phyloP scores from a whole-genome alignment of 371 early-diverging fungal species.

The Apophysomyces elegans region DNA sequence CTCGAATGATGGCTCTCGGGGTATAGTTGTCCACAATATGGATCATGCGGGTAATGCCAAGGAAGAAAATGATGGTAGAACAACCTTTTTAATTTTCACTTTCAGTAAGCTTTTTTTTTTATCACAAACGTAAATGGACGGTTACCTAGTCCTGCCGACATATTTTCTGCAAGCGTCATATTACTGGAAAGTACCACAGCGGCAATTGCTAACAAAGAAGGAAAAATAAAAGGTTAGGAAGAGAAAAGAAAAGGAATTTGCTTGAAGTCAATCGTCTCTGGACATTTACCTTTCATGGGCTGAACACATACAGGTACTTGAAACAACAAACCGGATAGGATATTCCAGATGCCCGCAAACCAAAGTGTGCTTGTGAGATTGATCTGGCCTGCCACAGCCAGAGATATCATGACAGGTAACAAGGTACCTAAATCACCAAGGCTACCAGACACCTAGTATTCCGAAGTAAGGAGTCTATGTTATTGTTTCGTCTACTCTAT shows the following conservation, averaged over 20 bases:
- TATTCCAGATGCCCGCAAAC: slow-evolving; percentile 91
- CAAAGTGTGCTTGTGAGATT: slow-evolving; percentile 81
- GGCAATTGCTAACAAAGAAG: slow-evolving; percentile 67
- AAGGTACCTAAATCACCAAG: slow-evolving; percentile 89
- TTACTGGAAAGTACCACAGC: slow-evolving; percentile 78
- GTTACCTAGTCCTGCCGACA: slow-evolving; percentile 71
- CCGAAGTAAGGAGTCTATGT: background rate
- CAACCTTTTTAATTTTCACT: slow-evolving; percentile 3
- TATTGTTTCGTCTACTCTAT: background rate
- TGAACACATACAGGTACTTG: slow-evolving; percentile 88
- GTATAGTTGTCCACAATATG: slow-evolving; percentile 71
- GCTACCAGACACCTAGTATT: slow-evolving; percentile 67
- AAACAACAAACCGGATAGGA: slow-evolving; percentile 75
- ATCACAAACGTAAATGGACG: background rate
- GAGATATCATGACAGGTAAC: slow-evolving; percentile 85
- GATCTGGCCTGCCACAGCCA: slow-evolving; percentile 75
- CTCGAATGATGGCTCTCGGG: slow-evolving; percentile 81
- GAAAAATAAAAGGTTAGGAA: too few species aligned
- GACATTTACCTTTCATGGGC: slow-evolving; percentile 77
- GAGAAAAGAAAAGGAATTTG: slow-evolving; percentile 6
- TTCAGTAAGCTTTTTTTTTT: background rate
- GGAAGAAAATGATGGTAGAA: slow-evolving; percentile 64
- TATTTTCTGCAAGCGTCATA: slow-evolving; percentile 72
- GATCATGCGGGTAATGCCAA: slow-evolving; percentile 78
- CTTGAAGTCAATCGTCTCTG: background rate